Percentiles rank a stretch among this genome's conserved stretches.
These are phyloP conservation scores for Penicillium samsonianum DNA, from an alignment of 495 filamentous ascomycete species.

Conservation along the genomic window DNA sequence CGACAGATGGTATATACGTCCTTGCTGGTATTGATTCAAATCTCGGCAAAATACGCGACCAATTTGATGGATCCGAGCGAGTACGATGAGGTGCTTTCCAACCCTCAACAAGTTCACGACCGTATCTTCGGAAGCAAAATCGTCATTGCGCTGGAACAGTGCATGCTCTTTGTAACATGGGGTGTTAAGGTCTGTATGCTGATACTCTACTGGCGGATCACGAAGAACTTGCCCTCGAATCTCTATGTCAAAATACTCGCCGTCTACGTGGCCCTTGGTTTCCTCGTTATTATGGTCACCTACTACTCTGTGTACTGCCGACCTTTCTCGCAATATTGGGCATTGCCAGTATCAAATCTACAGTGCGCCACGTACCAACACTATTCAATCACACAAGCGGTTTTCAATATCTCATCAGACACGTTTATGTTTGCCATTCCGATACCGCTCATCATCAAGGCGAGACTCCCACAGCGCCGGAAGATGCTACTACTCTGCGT, in stretches of 20 bases:
- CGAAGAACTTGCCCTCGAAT: slow-evolving; percentile 38
- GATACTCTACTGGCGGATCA: slow-evolving; percentile 49
- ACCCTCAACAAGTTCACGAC: slow-evolving; percentile 42
- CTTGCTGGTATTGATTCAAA: slow-evolving; percentile 56
- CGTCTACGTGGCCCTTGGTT: slow-evolving; percentile 54
- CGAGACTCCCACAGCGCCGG: slow-evolving; percentile 48
- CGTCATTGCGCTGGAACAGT: slow-evolving; percentile 54
- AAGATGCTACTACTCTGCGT: slow-evolving; percentile 54
- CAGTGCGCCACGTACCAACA: slow-evolving; percentile 43
- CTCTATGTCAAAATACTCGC: slow-evolving; percentile 55
- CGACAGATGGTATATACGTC: slow-evolving; percentile 52
- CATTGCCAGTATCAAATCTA: slow-evolving; percentile 44
- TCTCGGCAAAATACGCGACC: slow-evolving; percentile 55
- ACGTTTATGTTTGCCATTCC: slow-evolving; percentile 60
- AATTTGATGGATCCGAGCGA: slow-evolving; percentile 61
- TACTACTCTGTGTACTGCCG: slow-evolving; percentile 66
- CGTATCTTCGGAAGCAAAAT: slow-evolving; percentile 54
- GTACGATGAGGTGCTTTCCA: slow-evolving; percentile 43
- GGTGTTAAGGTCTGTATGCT: slow-evolving; percentile 54
- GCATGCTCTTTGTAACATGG: slow-evolving; percentile 54
- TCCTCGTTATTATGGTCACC: slow-evolving; percentile 59
- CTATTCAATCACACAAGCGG: slow-evolving; percentile 67
- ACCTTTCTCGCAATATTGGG: slow-evolving; percentile 63
- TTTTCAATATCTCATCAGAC: slow-evolving; percentile 68
- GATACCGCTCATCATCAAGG: slow-evolving; percentile 57